These are phyloP conservation scores for Solanum aculeatissimum DNA, from an alignment of 305 asterid genomes.

Conservation along the genomic window DNA sequence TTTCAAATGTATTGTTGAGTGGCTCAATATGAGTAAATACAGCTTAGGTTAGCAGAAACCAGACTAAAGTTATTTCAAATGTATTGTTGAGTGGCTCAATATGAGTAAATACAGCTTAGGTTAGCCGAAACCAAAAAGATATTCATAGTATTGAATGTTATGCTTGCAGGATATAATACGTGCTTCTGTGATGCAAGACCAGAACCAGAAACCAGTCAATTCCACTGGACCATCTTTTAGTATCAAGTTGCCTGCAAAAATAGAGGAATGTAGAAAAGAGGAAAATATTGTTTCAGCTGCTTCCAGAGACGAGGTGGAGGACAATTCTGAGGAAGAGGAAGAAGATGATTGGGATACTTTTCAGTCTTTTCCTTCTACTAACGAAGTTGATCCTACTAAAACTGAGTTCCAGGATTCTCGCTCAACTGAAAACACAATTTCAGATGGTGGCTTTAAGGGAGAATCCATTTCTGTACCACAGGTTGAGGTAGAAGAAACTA, in stretches of 20 bases:
- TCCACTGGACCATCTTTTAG: constrained; percentile 45
- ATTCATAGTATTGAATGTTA: background rate
- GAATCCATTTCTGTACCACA: constrained; percentile 19
- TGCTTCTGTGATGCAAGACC: constrained; percentile 69
- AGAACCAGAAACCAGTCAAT: constrained; percentile 34
- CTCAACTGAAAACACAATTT: constrained; percentile 10
- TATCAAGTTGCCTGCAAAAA: constrained; percentile 63
- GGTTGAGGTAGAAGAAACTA: constrained; percentile 13
- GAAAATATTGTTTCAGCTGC: constrained; percentile 25
- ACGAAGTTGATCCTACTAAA: constrained; percentile 32
- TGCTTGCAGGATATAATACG: constrained; percentile 78
- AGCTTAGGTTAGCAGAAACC: no score
- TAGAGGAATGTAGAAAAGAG: constrained; percentile 20
- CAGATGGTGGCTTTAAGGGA: constrained; percentile 13
- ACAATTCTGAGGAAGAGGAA: constrained; percentile 31
- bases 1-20: no score
- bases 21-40: no score
- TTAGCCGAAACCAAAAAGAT: background rate
- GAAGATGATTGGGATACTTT: constrained; percentile 97
- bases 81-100: background rate
- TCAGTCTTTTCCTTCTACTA: constrained; percentile 80
- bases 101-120: background rate
- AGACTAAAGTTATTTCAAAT: no score
- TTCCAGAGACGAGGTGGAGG: constrained; percentile 28
- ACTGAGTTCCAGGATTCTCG: background rate